Evolutionary conservation across 208 protist genomes (phyloP), one percentile per base, ranked within the genome.

Genomic region (Acanthamoeba polyphaga): DNA sequence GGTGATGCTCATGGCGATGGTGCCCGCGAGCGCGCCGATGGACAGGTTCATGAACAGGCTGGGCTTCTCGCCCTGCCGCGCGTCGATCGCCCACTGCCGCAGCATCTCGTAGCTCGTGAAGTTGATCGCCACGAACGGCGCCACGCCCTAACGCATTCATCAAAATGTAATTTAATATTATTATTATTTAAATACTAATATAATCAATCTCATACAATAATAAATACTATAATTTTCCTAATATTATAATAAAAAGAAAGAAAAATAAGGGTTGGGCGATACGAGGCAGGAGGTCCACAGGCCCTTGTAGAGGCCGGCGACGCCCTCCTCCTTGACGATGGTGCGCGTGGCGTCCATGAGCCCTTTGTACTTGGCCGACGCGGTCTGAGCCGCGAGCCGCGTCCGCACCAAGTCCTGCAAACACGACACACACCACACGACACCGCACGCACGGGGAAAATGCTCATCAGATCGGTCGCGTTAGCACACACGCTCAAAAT

Each of bases 81-180:
- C 55, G 76, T 85, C 76, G 24, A 85, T 17, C 24, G 46, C 76
- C 19, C 53, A n/a, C 32, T 91, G 58, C 5, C 85, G 51, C 7
- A 91, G 9, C 85, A 51, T 91, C 58, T 91, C 85, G 55, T 91
- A 91, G 58, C 58, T 91, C 24, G 85, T 91, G 38, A 91, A 91
- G 32, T 91, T 74, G 38, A 91, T 91, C 19, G 85, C 85, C 32
- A 91, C 60, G 60, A 74, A 91, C 15, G 85, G 85, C 32, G 85
- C 85, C 38, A 91, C 60, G 60, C 58, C 85, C 85, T 91, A n/a
- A n/a, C n/a, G n/a, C n/a, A n/a, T n/a, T n/a, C n/a, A n/a, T n/a
- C n/a, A n/a, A n/a, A n/a, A n/a, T n/a, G n/a, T n/a, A n/a, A n/a
- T n/a, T n/a, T n/a, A n/a, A n/a, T n/a, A n/a, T n/a, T n/a, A n/a